Base-by-base conservation (phyloP, 2,329 filamentous ascomycete species). In the Cytospora piceicola region DNA sequence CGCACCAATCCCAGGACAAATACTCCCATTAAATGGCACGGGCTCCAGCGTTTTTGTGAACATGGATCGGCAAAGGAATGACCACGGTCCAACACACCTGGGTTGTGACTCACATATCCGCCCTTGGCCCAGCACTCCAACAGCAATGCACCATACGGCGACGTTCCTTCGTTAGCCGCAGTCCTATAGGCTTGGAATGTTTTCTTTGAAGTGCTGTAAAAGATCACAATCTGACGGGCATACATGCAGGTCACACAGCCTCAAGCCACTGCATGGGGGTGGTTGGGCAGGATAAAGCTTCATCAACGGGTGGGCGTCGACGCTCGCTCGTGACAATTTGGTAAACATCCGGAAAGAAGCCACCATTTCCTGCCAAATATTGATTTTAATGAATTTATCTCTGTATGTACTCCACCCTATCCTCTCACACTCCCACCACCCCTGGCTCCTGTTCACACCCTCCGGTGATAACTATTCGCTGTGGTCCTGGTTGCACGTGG, bases 371-470 rank as follows among this genome's bases (percentile, higher is more conserved):
- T 11, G 11, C 5, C 6, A 1, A 27, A 3, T 24, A 56, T 36
- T 29, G 12, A 57, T 63, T 63, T 63, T 63, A 63, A 52, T 22
- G 61, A 63, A 39, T 63, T 63, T 63, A 63, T 52, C 42, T 30
- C n/a, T n/a, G n/a, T n/a, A n/a, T n/a, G n/a, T n/a, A n/a, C n/a
- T n/a, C n/a, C n/a, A n/a, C n/a, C n/a, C n/a, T n/a, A n/a, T n/a
- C n/a, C n/a, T 57, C 8, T 22, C 24, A 51, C 39, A 42, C 17
- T 17, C 8, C 20, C 39, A 11, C 4, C 7, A n/a, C 17, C 39
- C 30, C 24, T 27, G n/a, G 53, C 46, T 54, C 60, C 24, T 15
- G 30, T 14, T 49, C 24, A 30, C 52, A 55, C 59, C 52, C 51
- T 53, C 42, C 27, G n/a, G 30, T 29, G 20, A 20, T 32, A 29